A percentile compares a stretch with the other conserved stretches of the same genome.
Evolutionary conservation across 495 filamentous ascomycete genomes (phyloP).

Genomic region (Lichina pygmaea): DNA sequence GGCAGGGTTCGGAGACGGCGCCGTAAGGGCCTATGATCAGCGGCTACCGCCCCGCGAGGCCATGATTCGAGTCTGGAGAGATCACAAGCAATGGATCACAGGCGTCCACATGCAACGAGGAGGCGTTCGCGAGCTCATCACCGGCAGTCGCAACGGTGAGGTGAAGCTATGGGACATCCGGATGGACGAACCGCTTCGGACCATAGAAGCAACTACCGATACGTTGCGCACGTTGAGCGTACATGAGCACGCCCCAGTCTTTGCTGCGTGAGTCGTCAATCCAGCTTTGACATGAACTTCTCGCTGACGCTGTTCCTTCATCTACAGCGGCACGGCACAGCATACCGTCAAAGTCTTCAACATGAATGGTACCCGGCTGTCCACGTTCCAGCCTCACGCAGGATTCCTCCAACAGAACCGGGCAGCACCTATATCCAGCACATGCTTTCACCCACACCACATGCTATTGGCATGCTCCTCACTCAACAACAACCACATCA

Average conservation of each 20-base stretch:
- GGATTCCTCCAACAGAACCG: conserved; percentile 61
- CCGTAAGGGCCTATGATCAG: conserved; percentile 81
- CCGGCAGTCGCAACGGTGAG: conserved; percentile 68
- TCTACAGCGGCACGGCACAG: conserved; percentile 48
- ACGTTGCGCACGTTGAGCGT: conserved; percentile 66
- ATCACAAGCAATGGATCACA: conserved; percentile 81
- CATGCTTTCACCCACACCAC: conserved; percentile 86
- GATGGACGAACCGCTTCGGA: conserved; percentile 44
- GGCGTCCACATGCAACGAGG: conserved; percentile 94
- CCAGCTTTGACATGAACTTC: background rate
- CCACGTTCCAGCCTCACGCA: conserved; percentile 62
- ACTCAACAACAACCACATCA: conserved; percentile 42
- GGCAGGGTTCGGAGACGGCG: conserved; percentile 92
- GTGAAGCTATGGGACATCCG: conserved; percentile 93
- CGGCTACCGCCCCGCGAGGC: conserved; percentile 51
- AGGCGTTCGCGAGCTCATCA: conserved; percentile 68
- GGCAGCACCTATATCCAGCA: conserved; percentile 54
- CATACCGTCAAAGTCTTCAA: conserved; percentile 85
- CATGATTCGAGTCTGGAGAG: conserved; percentile 90
- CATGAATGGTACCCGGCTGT: conserved; percentile 48
- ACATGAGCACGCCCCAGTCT: conserved; percentile 91
- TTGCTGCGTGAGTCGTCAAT: conserved; percentile 48
- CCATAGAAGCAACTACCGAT: conserved; percentile 48
- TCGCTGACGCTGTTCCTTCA: background rate
- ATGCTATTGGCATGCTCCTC: conserved; percentile 74